Percentiles rank a stretch among this genome's conserved stretches.
Evolutionary conservation across 2,329 filamentous ascomycete genomes (phyloP).

Genomic region (Aspergillus transmontanensis): DNA sequence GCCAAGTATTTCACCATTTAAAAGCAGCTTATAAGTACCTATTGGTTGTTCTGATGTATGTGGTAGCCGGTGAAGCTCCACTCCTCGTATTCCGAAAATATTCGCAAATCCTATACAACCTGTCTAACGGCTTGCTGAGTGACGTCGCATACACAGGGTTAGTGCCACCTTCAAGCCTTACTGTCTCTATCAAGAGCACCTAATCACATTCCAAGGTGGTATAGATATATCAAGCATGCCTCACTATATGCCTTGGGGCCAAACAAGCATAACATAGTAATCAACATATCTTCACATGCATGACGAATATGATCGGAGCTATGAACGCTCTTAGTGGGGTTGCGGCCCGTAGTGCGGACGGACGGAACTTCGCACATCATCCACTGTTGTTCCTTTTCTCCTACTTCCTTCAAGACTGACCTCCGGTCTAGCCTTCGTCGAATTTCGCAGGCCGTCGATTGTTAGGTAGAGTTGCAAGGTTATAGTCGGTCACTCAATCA

Average conservation of each 20-base stretch:
- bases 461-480: background rate
- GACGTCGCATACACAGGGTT: background rate
- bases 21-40: background rate
- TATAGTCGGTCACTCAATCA: background rate
- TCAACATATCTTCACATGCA: background rate
- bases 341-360: background rate
- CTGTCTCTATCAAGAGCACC: background rate
- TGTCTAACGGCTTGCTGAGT: background rate
- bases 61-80: background rate
- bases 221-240: background rate
- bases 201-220: background rate
- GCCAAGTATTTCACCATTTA: background rate
- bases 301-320: background rate
- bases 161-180: fast-evolving
- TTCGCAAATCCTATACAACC: background rate
- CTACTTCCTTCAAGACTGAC: background rate
- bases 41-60: background rate
- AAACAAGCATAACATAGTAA: background rate
- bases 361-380: background rate
- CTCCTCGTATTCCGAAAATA: background rate
- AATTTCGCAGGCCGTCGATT: background rate
- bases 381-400: background rate
- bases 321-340: background rate
- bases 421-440: background rate
- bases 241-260: fast-evolving